These are phyloP conservation scores for Dichomitus squalens DNA, from an alignment of 1,284 basidiomycete species.

Conservation along the genomic window DNA sequence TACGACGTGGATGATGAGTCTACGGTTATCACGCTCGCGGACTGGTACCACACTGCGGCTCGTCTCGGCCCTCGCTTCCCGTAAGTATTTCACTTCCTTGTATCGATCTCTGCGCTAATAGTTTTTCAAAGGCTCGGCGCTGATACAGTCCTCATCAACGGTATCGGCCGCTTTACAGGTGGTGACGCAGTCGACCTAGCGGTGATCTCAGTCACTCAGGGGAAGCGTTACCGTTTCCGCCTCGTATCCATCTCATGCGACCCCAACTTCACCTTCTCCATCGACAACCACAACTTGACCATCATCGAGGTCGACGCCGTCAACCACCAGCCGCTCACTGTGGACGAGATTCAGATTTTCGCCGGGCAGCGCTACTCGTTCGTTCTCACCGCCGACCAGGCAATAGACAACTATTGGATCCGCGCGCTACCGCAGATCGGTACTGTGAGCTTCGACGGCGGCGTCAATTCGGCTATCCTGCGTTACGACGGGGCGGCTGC, in stretches of 20 bases:
- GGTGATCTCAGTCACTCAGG: conserved; percentile 33
- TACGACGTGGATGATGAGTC: conserved; percentile 46
- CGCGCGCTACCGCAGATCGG: conserved; percentile 34
- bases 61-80: conserved; percentile 17
- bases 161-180: conserved; percentile 36
- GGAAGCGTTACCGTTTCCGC: conserved; percentile 46
- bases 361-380: conserved; percentile 43
- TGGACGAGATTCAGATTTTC: conserved; percentile 36
- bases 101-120: background rate
- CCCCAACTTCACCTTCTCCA: conserved; percentile 36
- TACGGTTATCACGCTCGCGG: conserved; percentile 28
- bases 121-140: background rate
- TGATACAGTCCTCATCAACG: conserved; percentile 52
- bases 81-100: conserved; percentile 1
- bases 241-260: conserved; percentile 51
- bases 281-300: conserved; percentile 40
- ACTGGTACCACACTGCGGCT: conserved; percentile 29
- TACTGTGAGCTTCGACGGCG: conserved; percentile 34
- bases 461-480: conserved; percentile 37
- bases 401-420: conserved; percentile 22
- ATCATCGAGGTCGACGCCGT: conserved; percentile 40
- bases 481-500: conserved; percentile 38
- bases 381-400: conserved; percentile 26
- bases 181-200: conserved; percentile 29
- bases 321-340: conserved; percentile 34